phyloP scores from a whole-genome alignment of 805 yeast genomes.

The Lipomyces lipofer region DNA sequence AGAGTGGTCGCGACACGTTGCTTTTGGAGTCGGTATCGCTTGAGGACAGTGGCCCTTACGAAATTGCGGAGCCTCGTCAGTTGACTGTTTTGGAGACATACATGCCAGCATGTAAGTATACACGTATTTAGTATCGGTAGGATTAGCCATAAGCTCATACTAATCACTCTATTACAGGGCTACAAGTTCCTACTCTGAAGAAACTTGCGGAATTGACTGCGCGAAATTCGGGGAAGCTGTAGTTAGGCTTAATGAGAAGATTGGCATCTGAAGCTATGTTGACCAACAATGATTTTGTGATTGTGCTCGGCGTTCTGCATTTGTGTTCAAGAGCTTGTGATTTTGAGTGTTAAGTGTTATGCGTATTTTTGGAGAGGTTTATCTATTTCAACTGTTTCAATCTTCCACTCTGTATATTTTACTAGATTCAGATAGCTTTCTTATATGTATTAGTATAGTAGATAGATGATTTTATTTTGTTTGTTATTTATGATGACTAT shows the following conservation, averaged over 20 bases:
- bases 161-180: constrained; percentile 28
- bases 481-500: not conserved
- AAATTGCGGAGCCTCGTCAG: constrained; percentile 53
- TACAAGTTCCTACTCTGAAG: constrained; percentile 84
- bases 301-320: not conserved
- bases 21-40: constrained; percentile 45
- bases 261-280: no score
- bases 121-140: not conserved
- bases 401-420: not conserved
- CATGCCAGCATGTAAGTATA: constrained; percentile 78
- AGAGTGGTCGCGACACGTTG: constrained; percentile 48
- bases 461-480: not conserved
- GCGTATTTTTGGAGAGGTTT: no score
- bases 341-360: no score
- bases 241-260: no score
- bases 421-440: no score
- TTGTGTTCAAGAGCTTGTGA: no score
- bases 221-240: constrained; percentile 5
- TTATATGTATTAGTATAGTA: not conserved
- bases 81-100: constrained; percentile 68
- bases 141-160: not conserved
- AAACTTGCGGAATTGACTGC: constrained; percentile 71
- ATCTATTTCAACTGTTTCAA: not conserved
- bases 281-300: no score
- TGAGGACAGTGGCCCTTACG: constrained; percentile 45